Base-by-base conservation (phyloP, 2,329 filamentous ascomycete species). In the Colletotrichum salicis region DNA sequence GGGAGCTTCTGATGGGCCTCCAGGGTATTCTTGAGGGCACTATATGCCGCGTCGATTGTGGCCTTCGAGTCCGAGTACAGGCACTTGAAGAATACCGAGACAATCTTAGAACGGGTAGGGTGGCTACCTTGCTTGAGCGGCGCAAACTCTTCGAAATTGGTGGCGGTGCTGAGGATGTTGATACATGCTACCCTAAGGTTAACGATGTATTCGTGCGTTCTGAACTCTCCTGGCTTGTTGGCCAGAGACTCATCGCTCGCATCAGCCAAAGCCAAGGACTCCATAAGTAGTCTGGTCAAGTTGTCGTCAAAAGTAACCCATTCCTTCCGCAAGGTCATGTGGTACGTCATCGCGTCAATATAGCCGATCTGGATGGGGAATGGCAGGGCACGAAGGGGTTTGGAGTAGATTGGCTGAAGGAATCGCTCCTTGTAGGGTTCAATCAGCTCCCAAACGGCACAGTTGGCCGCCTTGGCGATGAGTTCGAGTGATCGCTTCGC, bases 311-410 rank as follows among this genome's bases (percentile, higher is more conserved):
- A 97, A 8, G 92, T 90, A 31, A 99, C 91, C 77, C 98, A 96
- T 75, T 96, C 93, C 60, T 92, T 91, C 80, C 97, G 96, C 60
- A 99, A 87, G 68, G 92, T 92, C 84, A 99, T 89, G 79, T 97
- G 97, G 81, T 97, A 99, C 0, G 94, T 97, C 79, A 99, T 95
- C 1, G 96, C 96, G 80, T 99, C 97, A 76, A 99, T 98, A 79
- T 97, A 98, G 4, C 96, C 97, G 76, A 99, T 99, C 83, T 99
- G 97, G 3, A 94, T 96, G 5, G 94, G 89, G 79, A 99, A 99
- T 0, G 96, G 96, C 73, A 99, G 85, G 0, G 96, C 97, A 73
- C 96, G 90, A 24, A 99, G 83, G 15, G 96, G 96, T 80, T 99
- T 99, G 75, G 94, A 94, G 84, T 96, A 99, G 59, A 99, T 98